Evolutionary conservation across 1,139 yeast genomes (phyloP), one percentile per base, ranked within the genome.

Genomic region (Saccharomyces hybrid): DNA sequence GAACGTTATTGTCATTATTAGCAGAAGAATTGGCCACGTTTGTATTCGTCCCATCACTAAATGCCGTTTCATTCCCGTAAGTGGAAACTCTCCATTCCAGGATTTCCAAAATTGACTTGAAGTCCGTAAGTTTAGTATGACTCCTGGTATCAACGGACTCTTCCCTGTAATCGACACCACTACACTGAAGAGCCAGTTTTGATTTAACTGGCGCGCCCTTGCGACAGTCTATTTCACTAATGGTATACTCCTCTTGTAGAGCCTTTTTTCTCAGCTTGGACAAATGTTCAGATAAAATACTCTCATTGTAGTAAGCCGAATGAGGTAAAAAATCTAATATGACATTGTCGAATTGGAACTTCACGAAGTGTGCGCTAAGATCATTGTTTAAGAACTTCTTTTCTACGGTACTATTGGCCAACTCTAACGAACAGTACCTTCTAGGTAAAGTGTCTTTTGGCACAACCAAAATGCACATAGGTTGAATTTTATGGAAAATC

Each of bases 391-490:
- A 77, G 65, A 90, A 90, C 60, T 82, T 79, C 62, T 88, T 83
- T 59, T 91, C 89, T 62, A 97, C 91, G 51, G 95, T 77, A 84
- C 91, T 88, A 62, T 91, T 93, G 2, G 99, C 98, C 61, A 93
- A 87, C 64, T 95, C 99, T 34, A 70, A 56, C 13, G 73, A 70
- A 47, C 72, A 67, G 48, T 69, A 69, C 52, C 72, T 86, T 64
- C 96, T 80, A 1, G 99, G 97, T 41, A 95, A 75, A 0, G 91
- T 78, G 58, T 88, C 90, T 41, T 88, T 84, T 42, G 90, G 86
- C 1, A 93, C 87, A 3, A 91, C 84, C 57, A 89, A 67, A 5
- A 90, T 85, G 70, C 97, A 90, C 66, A 86, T 88, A 1, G 91
- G 81, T 51, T 95, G 78, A 48, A 93, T 83, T 57, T 80, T 79